Evolutionary conservation across 1,284 basidiomycete species (phyloP), one percentile per base, ranked within the genome.

Genomic region (Moniliella sp.): DNA sequence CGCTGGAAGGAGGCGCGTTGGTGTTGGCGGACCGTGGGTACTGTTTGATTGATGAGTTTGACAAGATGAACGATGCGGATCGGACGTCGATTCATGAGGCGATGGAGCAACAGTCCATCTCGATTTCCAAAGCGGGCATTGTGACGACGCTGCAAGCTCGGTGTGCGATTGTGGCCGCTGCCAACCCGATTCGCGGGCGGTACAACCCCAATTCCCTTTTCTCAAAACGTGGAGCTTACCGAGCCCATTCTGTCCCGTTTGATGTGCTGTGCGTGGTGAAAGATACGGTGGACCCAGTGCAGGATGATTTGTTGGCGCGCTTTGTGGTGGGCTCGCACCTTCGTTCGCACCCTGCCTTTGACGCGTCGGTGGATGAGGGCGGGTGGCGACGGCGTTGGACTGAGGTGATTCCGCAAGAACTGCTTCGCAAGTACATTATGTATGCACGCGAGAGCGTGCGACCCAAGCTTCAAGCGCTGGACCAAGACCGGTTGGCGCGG

Each of bases 41-140:
- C 21, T 97, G 91, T 54, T 67, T 97, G 18, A 99, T 99, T 48
- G 88, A 99, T 64, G 91, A 97, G 64, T 99, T 99, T 61, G 88
- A 99, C 69, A 99, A 99, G 69, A 99, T 99, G 88, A 97, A 97
- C 65, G 88, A 97, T 52, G 73, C 81, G 13, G 65, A 66, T 35
- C 37, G 60, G 43, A 94, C 88, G 8, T 94, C 84, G 4, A 97
- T 97, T 51, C 91, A 97, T 67, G 88, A 99, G 62, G 91, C 91
- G 2, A 99, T 99, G 88, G 88, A 99, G 62, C 88, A 99, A 64
- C 88, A 99, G 60, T 78, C 79, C n/a, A 99, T 99, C 49, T 94
- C 88, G 1, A 94, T 99, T 46, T 86, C 84, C 25, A 99, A 99
- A 60, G 91, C 88, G 2, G 91, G 88, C 37, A 99, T 99, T 48